These are phyloP conservation scores for Dorcoceras hygrometricum DNA, from an alignment of 257 asterid species.

Conservation along the genomic window DNA sequence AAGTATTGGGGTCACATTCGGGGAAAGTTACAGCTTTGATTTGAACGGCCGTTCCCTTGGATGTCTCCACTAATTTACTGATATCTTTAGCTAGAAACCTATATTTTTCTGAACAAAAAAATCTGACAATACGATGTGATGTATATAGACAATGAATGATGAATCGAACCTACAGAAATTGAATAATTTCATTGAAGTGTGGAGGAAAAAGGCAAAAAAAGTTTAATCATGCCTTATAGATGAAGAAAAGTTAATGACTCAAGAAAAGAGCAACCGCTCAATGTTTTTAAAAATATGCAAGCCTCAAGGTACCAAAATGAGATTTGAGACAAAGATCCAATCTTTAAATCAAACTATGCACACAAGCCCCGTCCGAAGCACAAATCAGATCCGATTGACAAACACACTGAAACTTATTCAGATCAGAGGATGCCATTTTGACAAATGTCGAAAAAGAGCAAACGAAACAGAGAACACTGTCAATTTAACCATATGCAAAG, in stretches of 20 bases:
- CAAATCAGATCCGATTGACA: conserved; percentile 32
- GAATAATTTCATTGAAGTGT: background rate
- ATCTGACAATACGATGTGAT: conserved; percentile 47
- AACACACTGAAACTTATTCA: background rate
- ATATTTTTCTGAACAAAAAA: conserved; percentile 71
- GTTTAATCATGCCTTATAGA: conserved; percentile 16
- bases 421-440: background rate
- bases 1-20: conserved; percentile 75
- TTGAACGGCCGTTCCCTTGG: conserved; percentile 50
- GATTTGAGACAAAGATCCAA: conserved; percentile 18
- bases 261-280: conserved; percentile 19
- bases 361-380: conserved; percentile 2
- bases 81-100: conserved; percentile 27
- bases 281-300: conserved; percentile 7
- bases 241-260: conserved; percentile 16
- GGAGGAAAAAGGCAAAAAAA: conserved; percentile 8
- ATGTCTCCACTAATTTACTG: conserved; percentile 28
- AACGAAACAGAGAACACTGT: conserved; percentile 10
- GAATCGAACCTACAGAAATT: background rate
- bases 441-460: conserved; percentile 11
- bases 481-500: background rate
- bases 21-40: conserved; percentile 55
- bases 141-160: conserved; percentile 2
- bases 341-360: conserved; percentile 5
- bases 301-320: background rate